phyloP scores from a whole-genome alignment of 345 rosid species.

The Corchorus capsularis region DNA sequence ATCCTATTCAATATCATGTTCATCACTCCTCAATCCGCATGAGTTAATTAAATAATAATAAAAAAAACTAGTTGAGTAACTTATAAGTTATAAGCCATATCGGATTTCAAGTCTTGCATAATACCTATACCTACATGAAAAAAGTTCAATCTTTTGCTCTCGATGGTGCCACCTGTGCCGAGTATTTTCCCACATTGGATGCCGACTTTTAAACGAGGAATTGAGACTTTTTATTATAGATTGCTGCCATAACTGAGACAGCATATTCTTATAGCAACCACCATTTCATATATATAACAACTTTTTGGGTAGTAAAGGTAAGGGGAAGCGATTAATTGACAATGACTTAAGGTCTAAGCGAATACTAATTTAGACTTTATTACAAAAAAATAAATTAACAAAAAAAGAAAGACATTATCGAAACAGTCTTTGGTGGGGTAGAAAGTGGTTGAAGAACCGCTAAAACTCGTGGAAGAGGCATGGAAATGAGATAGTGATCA shows the following conservation, averaged over 20 bases:
- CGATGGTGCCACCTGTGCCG: slow-evolving; percentile 16
- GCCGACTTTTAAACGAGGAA: slow-evolving; percentile 4
- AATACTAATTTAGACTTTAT: not conserved
- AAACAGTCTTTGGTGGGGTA: slow-evolving; percentile 26
- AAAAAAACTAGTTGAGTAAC: no score
- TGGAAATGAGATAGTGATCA: slow-evolving; percentile 20
- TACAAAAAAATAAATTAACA: no score
- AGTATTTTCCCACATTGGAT: not conserved
- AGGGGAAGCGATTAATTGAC: slow-evolving; percentile 14
- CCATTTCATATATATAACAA: slow-evolving; percentile 6
- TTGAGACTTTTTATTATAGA: not conserved
- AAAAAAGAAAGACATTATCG: not conserved
- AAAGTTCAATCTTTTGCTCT: not conserved
- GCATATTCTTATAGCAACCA: slow-evolving; percentile 31
- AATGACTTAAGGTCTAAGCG: slow-evolving; percentile 23
- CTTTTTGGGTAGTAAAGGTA: not conserved
- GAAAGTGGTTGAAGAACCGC: slow-evolving; percentile 23
- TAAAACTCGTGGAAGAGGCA: slow-evolving; percentile 28
- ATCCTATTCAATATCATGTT: no score
- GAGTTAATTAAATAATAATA: no score
- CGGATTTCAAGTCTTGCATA: no score
- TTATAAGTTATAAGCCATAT: no score
- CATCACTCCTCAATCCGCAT: no score
- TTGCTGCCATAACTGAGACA: slow-evolving; percentile 19
- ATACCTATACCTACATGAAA: not conserved